phyloP scores from a whole-genome alignment of 1,139 yeast species.

The Suhomyces coccinellae region DNA sequence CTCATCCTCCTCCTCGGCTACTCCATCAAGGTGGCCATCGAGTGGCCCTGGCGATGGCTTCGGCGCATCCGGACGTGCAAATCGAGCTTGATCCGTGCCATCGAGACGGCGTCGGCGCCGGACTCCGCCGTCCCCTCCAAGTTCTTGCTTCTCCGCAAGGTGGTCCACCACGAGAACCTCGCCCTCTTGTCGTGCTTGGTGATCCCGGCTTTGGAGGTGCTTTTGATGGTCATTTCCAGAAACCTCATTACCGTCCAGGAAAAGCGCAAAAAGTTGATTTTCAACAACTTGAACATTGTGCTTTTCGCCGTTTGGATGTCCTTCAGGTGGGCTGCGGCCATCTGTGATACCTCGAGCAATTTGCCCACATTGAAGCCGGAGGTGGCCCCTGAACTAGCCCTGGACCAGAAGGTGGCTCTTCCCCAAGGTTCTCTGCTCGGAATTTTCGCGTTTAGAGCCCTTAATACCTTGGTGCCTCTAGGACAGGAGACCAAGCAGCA shows the following conservation, averaged over 20 bases:
- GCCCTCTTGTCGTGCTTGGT: constrained; percentile 27
- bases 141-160: constrained; percentile 16
- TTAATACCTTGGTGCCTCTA: not conserved
- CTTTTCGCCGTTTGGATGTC: constrained; percentile 33
- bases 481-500: not conserved
- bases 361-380: not conserved
- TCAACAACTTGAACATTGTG: constrained; percentile 34
- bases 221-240: constrained; percentile 30
- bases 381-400: not conserved
- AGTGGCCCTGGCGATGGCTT: constrained; percentile 43
- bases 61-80: constrained; percentile 25
- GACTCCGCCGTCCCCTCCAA: constrained; percentile 8
- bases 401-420: not conserved
- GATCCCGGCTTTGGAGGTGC: constrained; percentile 26
- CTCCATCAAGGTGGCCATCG: constrained; percentile 29
- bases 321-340: constrained; percentile 18
- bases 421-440: not conserved
- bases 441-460: not conserved
- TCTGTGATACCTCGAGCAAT: not conserved
- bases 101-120: not conserved
- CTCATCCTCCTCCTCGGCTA: constrained; percentile 30
- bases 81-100: constrained; percentile 10
- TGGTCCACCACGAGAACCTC: constrained; percentile 23
- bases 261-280: constrained; percentile 30
- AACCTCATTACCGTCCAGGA: constrained; percentile 29